These are phyloP conservation scores for Phytophthora citricola DNA, from an alignment of 352 stramenopile genomes.

Conservation along the genomic window DNA sequence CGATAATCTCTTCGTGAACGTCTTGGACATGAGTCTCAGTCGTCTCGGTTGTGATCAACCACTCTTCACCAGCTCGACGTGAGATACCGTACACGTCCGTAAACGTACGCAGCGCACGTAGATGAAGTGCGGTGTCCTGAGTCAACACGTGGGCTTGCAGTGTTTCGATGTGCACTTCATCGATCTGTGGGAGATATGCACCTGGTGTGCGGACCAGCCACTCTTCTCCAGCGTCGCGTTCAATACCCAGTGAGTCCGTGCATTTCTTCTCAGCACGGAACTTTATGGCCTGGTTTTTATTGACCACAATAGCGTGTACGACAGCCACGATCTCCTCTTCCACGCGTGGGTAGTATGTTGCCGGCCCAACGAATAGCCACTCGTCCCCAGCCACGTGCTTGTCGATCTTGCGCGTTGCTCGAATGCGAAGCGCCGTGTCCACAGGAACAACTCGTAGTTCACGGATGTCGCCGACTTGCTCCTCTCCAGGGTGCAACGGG, in stretches of 20 bases:
- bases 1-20: slow-evolving; percentile 77
- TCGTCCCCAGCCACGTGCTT: slow-evolving; percentile 68
- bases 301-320: slow-evolving; percentile 69
- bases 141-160: slow-evolving; percentile 73
- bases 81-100: slow-evolving; percentile 76
- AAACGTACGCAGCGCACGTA: slow-evolving; percentile 74
- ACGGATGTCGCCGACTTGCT: slow-evolving; percentile 62
- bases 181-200: slow-evolving; percentile 80
- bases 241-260: slow-evolving; percentile 63
- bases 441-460: slow-evolving; percentile 65
- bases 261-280: slow-evolving; percentile 86
- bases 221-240: slow-evolving; percentile 76
- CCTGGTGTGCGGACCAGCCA: slow-evolving; percentile 79
- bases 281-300: slow-evolving; percentile 85
- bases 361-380: slow-evolving; percentile 78
- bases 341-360: slow-evolving; percentile 78
- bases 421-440: slow-evolving; percentile 69
- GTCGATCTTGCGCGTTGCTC: slow-evolving; percentile 67
- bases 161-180: slow-evolving; percentile 71
- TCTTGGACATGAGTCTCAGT: slow-evolving; percentile 81
- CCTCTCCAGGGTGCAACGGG: slow-evolving; percentile 73
- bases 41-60: slow-evolving; percentile 76
- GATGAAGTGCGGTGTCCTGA: slow-evolving; percentile 65
- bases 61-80: slow-evolving; percentile 80
- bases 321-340: slow-evolving; percentile 70